Evolutionary conservation across 2,329 filamentous ascomycete species (phyloP), one percentile per base, ranked within the genome.

Genomic region (Penicillium sp.): DNA sequence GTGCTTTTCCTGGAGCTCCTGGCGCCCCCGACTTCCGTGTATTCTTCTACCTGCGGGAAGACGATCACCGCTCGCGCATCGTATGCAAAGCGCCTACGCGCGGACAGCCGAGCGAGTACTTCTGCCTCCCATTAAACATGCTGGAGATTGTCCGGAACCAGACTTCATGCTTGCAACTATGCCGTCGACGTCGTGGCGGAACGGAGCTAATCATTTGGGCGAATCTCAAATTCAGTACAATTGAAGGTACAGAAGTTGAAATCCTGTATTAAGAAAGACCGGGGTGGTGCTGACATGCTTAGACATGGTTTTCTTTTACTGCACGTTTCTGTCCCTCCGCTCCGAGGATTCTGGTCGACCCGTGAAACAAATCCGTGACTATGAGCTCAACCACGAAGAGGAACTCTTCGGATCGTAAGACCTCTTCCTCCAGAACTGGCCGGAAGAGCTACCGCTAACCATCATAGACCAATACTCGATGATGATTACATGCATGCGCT

Each of bases 251-350:
- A 74, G 70, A 38, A 13, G 49, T 57, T 41, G 44, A 30, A n/a
- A 7, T 23, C 7, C 29, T 5, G 11, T 26, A 23, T 41, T 2
- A 26, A 17, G 23, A 13, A 17, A 21, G 13, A 9, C 13, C 26
- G 26, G 26, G 26, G 26, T 9, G 21, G 9, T 7, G 49, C 61
- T 67, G 38, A 67, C 48, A 8, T 19, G 19, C 7, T 31, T 50
- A 85, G 83, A 79, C 52, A 83, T 88, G 81, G 83, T 85, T 3
- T 70, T 86, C 1, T 87, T 88, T 72, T 86, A 84, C 70, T 83
- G 80, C 64, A 83, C 83, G 0, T 82, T 86, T 59, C 71, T 87
- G 9, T 85, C 85, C 0, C 81, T 88, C 73, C 86, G 87, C 64
- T 80, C 81, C 8, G 85, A 88, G 67, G 85, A 88, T 68, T 71